Percentiles rank a stretch among this genome's conserved stretches.
Conservation (phyloP, 768 basidiomycete genomes). For the Phylloporus sp. region DNA sequence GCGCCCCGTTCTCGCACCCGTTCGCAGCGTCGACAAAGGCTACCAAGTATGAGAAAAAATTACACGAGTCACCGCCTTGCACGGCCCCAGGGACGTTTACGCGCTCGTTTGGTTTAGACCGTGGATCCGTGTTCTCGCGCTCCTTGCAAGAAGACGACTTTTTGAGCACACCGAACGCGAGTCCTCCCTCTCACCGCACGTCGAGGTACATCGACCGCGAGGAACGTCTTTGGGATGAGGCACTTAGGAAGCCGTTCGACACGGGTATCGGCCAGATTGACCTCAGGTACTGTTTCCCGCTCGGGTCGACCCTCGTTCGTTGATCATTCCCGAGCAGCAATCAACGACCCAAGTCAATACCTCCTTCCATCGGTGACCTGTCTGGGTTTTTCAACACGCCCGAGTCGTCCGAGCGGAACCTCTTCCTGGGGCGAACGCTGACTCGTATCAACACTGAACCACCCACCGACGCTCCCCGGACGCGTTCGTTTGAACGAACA, state of each 20-base stretch:
- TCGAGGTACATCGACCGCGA: constrained; percentile 28
- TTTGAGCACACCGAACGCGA: constrained; percentile 10
- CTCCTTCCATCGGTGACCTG: constrained; percentile 43
- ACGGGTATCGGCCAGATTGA: constrained; percentile 46
- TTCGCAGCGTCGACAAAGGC: constrained; percentile 57
- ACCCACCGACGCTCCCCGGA: constrained; percentile 14
- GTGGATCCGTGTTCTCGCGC: constrained; percentile 8
- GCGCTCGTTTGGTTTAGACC: constrained; percentile 13
- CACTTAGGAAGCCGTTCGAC: constrained; percentile 41
- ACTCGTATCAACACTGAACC: constrained; percentile 36
- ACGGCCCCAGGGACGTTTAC: constrained; percentile 22
- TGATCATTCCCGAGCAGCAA: constrained; percentile 29
- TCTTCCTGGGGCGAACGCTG: constrained; percentile 24
- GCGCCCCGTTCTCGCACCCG: constrained; percentile 35
- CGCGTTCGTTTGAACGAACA: constrained; percentile 24
- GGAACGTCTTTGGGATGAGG: constrained; percentile 44
- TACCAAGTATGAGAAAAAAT: constrained; percentile 42
- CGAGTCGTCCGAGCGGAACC: constrained; percentile 29
- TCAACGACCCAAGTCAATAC: constrained; percentile 43
- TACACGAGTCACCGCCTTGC: constrained; percentile 16
- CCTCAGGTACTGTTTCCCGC: constrained; percentile 43
- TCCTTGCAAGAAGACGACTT: constrained; percentile 27
- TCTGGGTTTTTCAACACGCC: constrained; percentile 42
- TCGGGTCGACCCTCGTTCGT: constrained; percentile 1
- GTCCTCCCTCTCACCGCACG: constrained; percentile 10